Percentiles rank a stretch among this genome's conserved stretches.
Conservation (phyloP, 2,329 filamentous ascomycete genomes). For the Fusarium euwallaceae region DNA sequence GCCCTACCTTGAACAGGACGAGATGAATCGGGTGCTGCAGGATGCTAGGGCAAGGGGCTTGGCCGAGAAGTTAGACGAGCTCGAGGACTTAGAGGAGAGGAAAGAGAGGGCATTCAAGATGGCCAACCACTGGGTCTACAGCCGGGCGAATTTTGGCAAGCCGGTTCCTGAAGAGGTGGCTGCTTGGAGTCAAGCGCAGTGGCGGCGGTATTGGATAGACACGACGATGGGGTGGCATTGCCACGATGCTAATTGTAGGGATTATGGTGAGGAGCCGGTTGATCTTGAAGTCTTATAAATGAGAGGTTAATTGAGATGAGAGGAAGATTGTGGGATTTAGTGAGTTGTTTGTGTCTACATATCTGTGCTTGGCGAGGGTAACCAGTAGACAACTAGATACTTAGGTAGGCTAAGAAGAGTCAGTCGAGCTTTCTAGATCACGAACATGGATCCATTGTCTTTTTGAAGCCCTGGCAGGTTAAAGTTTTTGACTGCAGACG, state of each 20-base stretch:
- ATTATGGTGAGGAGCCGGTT: background rate
- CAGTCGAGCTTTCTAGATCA: background rate
- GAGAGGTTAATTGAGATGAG: background rate
- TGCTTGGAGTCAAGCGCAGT: background rate
- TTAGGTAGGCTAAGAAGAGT: background rate
- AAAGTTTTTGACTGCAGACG: background rate
- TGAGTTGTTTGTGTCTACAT: background rate
- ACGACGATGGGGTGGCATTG: background rate
- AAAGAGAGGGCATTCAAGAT: background rate
- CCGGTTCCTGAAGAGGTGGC: background rate
- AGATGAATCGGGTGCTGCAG: background rate
- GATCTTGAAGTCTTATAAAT: background rate
- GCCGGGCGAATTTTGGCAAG: background rate
- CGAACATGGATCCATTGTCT: background rate
- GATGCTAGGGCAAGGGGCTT: background rate
- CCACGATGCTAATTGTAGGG: background rate
- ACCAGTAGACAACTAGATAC: background rate
- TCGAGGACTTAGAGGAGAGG: background rate
- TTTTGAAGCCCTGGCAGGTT: background rate
- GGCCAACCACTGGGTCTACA: conserved; percentile 2
- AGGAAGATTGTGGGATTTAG: background rate
- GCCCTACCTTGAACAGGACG: background rate
- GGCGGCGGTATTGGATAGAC: background rate
- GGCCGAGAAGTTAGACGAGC: background rate
- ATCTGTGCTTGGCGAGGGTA: background rate